A percentile compares a stretch with the other conserved stretches of the same genome.
Conservation (phyloP, 1,284 basidiomycete species). For the Sanghuangporus weigelae region DNA sequence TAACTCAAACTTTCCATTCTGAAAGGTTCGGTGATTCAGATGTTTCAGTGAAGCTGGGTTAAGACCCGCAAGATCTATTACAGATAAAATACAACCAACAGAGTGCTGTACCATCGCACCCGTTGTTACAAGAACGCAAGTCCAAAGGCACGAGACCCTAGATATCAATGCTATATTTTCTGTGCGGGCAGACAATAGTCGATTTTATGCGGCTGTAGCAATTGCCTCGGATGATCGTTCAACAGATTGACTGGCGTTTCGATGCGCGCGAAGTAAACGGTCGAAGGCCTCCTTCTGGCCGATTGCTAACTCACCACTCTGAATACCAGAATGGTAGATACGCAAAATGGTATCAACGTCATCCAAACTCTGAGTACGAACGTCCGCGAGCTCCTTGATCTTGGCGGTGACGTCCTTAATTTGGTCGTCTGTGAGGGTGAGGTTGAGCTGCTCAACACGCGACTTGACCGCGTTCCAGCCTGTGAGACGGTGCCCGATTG, state of each 20-base stretch:
- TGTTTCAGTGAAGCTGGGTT: too few relatives aligned
- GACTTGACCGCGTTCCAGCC: constrained; percentile 99
- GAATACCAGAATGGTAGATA: constrained; percentile 89
- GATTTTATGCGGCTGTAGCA: constrained; percentile 5
- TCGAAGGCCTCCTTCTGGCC: constrained; percentile 88
- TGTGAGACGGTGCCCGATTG: constrained; percentile 95
- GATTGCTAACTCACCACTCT: constrained; percentile 80
- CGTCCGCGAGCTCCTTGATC: constrained; percentile 99
- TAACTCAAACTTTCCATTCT: too few relatives aligned
- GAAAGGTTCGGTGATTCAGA: too few relatives aligned
- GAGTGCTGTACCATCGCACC: neutral
- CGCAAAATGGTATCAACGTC: constrained; percentile 97
- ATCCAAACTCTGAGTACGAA: constrained; percentile 98
- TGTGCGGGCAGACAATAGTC: neutral
- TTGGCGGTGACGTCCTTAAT: constrained; percentile 98
- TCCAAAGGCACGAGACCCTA: neutral
- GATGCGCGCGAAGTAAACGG: constrained; percentile 71
- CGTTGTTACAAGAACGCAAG: neutral
- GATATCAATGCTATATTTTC: neutral
- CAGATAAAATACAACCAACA: neutral
- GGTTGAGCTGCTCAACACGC: constrained; percentile 94
- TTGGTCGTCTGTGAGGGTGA: constrained; percentile 79
- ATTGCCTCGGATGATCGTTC: constrained; percentile 6
- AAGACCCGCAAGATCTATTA: too few relatives aligned
- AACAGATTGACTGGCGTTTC: constrained; percentile 33